Evolutionary conservation across 257 asterid genomes (phyloP), one percentile per base, ranked within the genome.

Genomic region (Henckelia pumila): DNA sequence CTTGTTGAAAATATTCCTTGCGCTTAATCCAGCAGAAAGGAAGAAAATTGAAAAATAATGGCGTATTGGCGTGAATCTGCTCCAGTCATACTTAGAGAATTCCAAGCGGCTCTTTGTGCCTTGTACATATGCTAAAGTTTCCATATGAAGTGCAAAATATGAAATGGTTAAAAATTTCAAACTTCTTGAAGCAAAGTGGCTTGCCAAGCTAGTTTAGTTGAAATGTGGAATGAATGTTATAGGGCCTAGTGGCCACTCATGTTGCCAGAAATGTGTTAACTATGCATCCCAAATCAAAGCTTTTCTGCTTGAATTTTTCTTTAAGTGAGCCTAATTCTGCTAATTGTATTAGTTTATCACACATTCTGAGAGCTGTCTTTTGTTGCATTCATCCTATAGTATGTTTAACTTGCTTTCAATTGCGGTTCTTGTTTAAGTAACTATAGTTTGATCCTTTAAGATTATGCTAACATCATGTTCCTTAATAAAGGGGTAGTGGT

Each of bases 401-500:
- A 33, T 61, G 21, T 56, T 24, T 16, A 59, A 9, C 44, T 64
- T 11, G 50, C 44, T 21, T 56, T 50, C 33, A 19, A 47, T 14
- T 22, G 22, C 33, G 14, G 22, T 58, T 61, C 13, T 33, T 23
- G 30, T 47, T 25, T n/a, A 32, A 63, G 44, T 58, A 67, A 10
- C 52, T 66, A 33, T 1, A 26, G 50, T 30, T 47, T n/a, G 17
- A 59, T 63, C 11, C 67, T 35, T 14, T 23, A 29, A 35, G 24
- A 23, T 17, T 21, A 47, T 55, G 24, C 50, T 63, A 52, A 47
- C 24, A 25, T 40, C 21, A 56, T 70, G 73, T 62, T 30, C 23
- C 37, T 30, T 56, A 56, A 55, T 66, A 75, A 85, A 92, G 96
- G 72, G 95, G 85, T 75, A 89, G 85, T 76, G 88, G 85, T 40